A percentile compares a stretch with the other conserved stretches of the same genome.
Evolutionary conservation across 805 yeast genomes (phyloP).

Genomic region (Saccharomycopsis malanga): DNA sequence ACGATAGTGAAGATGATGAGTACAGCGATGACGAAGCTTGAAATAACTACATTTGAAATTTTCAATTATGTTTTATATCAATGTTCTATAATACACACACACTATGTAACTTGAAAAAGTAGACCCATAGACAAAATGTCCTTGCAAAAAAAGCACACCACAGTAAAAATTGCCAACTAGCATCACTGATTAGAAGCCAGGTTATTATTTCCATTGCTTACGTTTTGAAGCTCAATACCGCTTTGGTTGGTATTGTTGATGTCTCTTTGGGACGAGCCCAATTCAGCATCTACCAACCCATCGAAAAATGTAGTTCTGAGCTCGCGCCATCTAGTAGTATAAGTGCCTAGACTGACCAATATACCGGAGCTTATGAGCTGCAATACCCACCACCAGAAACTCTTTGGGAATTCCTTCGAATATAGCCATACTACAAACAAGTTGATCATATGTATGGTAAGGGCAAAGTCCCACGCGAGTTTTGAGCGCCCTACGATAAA

Average conservation of each 20-base stretch:
- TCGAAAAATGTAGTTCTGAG: conserved; percentile 85
- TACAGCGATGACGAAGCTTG: too few relatives aligned
- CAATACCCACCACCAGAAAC: conserved; percentile 76
- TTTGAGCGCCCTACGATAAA: conserved; percentile 87
- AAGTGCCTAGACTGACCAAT: conserved; percentile 77
- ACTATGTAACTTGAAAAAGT: too few relatives aligned
- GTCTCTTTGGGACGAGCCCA: conserved; percentile 28
- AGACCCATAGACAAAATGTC: too few relatives aligned
- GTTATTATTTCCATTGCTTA: too few relatives aligned
- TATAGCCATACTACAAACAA: conserved; percentile 60
- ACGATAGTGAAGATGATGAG: too few relatives aligned
- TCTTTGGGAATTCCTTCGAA: conserved; percentile 60
- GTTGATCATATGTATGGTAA: conserved; percentile 84
- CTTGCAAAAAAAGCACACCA: too few relatives aligned
- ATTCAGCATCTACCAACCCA: conserved; percentile 59
- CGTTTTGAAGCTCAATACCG: conserved; percentile 1
- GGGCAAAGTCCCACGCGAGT: conserved; percentile 91
- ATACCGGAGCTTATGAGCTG: conserved; percentile 62
- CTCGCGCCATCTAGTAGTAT: conserved; percentile 89
- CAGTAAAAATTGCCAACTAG: too few relatives aligned
- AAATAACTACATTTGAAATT: too few relatives aligned
- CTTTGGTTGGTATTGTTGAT: conserved; percentile 1
- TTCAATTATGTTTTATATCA: too few relatives aligned
- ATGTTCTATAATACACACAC: too few relatives aligned
- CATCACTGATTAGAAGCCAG: too few relatives aligned